Evolutionary conservation across 1,284 basidiomycete genomes (phyloP).

Genomic region (Bondarzewia mesenterica): DNA sequence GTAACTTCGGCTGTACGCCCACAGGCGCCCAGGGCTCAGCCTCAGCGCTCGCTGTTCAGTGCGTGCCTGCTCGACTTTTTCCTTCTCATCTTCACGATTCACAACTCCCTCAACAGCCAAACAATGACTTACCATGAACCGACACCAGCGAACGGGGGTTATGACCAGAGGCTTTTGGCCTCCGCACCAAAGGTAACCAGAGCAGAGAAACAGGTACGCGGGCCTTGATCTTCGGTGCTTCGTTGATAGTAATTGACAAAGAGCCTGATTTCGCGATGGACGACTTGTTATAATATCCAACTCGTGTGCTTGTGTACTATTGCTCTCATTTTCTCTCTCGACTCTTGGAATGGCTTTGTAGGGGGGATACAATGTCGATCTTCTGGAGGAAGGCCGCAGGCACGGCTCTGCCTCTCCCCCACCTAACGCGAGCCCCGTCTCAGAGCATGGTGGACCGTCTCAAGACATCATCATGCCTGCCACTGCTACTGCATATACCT

Average conservation of each 20-base stretch:
- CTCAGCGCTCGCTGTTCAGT: no score
- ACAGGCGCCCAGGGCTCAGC: no score
- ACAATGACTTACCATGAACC: conserved; percentile 10
- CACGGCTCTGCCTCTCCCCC: conserved; percentile 13
- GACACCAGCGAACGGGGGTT: conserved; percentile 10
- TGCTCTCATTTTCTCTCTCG: background rate
- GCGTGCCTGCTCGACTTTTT: no score
- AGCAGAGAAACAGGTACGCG: conserved; percentile 28
- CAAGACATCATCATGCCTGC: conserved; percentile 9
- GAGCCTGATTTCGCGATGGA: background rate
- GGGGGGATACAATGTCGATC: conserved; percentile 46
- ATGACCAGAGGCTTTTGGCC: conserved; percentile 29
- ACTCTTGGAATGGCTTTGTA: conserved; percentile 12
- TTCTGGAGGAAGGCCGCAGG: conserved; percentile 26
- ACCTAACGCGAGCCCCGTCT: conserved; percentile 9
- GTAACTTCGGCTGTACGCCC: no score
- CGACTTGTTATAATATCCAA: background rate
- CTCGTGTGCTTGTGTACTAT: background rate
- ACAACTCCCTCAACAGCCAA: no score
- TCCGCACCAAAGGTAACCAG: conserved; percentile 27
- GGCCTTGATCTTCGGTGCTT: background rate
- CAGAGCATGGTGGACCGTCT: conserved; percentile 7
- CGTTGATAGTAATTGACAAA: background rate
- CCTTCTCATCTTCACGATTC: no score
- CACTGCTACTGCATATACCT: conserved; percentile 6